Conservation (phyloP, 495 filamentous ascomycete genomes). For the Apodospora peruviana region DNA sequence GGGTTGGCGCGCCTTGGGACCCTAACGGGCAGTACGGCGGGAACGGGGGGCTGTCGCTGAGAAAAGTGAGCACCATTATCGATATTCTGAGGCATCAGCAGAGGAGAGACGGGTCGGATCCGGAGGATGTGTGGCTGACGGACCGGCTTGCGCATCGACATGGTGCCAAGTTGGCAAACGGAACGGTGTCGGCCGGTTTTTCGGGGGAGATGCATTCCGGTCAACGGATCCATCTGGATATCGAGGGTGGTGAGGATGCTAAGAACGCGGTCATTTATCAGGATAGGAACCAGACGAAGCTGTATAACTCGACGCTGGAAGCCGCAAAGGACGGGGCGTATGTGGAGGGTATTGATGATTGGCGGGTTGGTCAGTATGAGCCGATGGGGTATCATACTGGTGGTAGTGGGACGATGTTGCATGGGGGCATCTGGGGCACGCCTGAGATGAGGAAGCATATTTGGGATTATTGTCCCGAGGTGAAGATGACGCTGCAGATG, state of each 20-base stretch:
- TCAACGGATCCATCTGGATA: conserved; percentile 10
- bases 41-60: conserved; percentile 44
- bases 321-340: conserved; percentile 23
- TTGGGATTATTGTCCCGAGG: conserved; percentile 48
- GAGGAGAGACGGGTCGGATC: conserved; percentile 28
- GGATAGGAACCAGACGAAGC: neutral
- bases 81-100: conserved; percentile 38
- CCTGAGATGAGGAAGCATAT: conserved; percentile 36
- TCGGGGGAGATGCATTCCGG: conserved; percentile 39
- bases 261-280: neutral
- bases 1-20: conserved; percentile 49
- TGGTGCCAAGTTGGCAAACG: conserved; percentile 37
- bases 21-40: conserved; percentile 36
- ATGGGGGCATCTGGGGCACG: conserved; percentile 36
- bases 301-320: conserved; percentile 8
- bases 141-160: conserved; percentile 39
- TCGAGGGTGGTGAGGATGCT: neutral
- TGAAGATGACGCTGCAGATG: conserved; percentile 48
- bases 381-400: conserved; percentile 53
- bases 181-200: conserved; percentile 35
- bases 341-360: conserved; percentile 34
- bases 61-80: conserved; percentile 42
- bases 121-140: conserved; percentile 47
- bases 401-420: conserved; percentile 31
- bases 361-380: conserved; percentile 41